phyloP scores from a whole-genome alignment of 371 early-diverging fungal genomes.

The Chytridiales sp. region DNA sequence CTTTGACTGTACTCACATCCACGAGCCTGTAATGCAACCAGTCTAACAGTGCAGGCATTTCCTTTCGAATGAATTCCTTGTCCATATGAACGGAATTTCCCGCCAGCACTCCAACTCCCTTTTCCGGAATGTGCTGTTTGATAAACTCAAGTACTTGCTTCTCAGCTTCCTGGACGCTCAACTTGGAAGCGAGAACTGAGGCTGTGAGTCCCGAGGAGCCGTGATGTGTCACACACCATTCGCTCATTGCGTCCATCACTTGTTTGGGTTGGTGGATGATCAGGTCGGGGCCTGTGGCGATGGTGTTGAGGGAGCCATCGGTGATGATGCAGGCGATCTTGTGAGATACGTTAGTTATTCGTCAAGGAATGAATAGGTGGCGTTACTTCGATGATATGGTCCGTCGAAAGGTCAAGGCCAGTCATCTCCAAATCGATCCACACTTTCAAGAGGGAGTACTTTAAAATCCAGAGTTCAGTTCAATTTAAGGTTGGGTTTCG shows the following conservation, averaged over 20 bases:
- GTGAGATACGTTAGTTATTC: background rate
- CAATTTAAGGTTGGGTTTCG: no score
- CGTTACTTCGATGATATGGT: constrained; percentile 69
- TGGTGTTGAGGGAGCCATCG: constrained; percentile 76
- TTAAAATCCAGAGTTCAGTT: no score
- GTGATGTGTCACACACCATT: constrained; percentile 81
- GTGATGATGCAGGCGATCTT: constrained; percentile 82
- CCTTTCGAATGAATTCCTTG: constrained; percentile 73
- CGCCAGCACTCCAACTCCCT: constrained; percentile 71
- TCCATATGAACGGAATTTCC: constrained; percentile 94
- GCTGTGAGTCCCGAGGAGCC: constrained; percentile 82
- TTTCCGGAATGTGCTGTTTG: constrained; percentile 59
- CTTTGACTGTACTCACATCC: constrained; percentile 91
- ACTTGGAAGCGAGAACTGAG: constrained; percentile 69
- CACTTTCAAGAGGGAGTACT: no score
- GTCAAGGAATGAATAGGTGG: background rate
- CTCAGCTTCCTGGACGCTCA: constrained; percentile 72
- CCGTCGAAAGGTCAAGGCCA: constrained; percentile 61
- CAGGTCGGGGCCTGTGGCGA: constrained; percentile 67
- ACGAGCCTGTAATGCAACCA: constrained; percentile 78
- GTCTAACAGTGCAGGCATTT: constrained; percentile 77
- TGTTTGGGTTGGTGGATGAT: constrained; percentile 75
- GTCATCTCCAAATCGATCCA: no score
- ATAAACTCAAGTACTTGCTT: constrained; percentile 69
- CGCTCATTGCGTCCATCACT: constrained; percentile 87